Base-by-base conservation (phyloP, 192 early-diverging fungal species). In the Piromyces sp. region DNA sequence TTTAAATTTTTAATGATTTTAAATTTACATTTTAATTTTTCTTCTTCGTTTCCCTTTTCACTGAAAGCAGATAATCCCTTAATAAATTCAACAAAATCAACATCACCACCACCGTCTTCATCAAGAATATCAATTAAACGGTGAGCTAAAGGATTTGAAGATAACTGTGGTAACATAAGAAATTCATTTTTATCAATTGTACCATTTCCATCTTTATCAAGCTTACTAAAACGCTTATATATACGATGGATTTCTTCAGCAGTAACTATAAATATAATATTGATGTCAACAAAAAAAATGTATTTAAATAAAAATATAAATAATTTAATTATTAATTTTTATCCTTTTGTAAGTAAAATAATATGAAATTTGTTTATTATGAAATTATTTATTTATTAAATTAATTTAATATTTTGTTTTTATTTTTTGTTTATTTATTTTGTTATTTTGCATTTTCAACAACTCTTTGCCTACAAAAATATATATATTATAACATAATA, bases 41-140 rank as follows among this genome's bases (percentile, higher is more conserved):
- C 96, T 80, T 93, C 88, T 89, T 96, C 94, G 82, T 96, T 95
- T 79, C 98, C 96, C 82, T 97, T 96, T 58, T 93, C 92, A 79
- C 94, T 96, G 83, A 99, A 99, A 1, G 94, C 96, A 84, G 94
- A 95, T 81, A 99, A 86, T 0, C 97, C 98, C 14, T 89, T 90
- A 81, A 99, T 96, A 85, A 99, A 99, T 89, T 99, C 97, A 83
- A 95, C 95, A 87, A 99, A 99, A 86, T 99, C 96, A 0, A 99
- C 95, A 86, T 99, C 97, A 79, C 98, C 98, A 78, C 95, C 94
- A 80, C 97, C 98, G 87, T 99, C 98, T 42, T 92, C 92, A 86
- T 99, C 98, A 84, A 99, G 97, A 82, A 98, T 97, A 84, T 94
- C 95, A 86, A 99, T 94, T 83, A 99, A 89, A 33, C 98, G 92